Evolutionary conservation across 495 filamentous ascomycete genomes (phyloP).

Genomic region (Chaetomidium leptoderma): DNA sequence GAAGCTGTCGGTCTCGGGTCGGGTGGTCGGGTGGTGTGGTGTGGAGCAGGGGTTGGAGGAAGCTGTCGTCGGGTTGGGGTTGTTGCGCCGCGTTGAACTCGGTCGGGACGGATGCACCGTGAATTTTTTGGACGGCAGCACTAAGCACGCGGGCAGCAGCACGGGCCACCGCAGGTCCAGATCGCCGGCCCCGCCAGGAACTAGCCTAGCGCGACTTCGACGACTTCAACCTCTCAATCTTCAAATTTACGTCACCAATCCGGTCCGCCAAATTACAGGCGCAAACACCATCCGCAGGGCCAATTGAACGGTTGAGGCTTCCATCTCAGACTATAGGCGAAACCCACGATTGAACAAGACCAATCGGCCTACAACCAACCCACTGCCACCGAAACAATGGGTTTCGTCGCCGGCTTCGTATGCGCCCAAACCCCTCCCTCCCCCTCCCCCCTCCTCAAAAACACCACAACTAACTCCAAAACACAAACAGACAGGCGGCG

Average conservation of each 20-base stretch:
- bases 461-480: slow-evolving; percentile 16
- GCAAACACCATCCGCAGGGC: neutral
- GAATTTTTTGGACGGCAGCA: slow-evolving; percentile 12
- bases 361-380: neutral
- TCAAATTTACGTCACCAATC: slow-evolving; percentile 6
- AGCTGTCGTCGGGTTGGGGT: neutral
- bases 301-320: neutral
- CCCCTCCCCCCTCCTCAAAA: slow-evolving; percentile 12
- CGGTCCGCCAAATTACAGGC: neutral
- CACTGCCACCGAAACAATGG: slow-evolving; percentile 21
- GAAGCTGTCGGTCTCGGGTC: neutral
- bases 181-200: slow-evolving; percentile 2
- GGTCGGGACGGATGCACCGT: neutral
- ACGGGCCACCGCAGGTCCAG: slow-evolving; percentile 8
- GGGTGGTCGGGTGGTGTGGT: neutral
- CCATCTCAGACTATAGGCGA: neutral
- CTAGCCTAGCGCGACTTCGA: too few species aligned
- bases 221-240: too few species aligned
- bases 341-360: neutral
- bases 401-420: slow-evolving; percentile 69
- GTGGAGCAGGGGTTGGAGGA: neutral
- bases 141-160: neutral
- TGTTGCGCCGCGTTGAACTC: neutral
- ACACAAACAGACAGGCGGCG: slow-evolving; percentile 63
- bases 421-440: too few species aligned